Percentiles rank a stretch among this genome's conserved stretches.
Evolutionary conservation across 129 eudicot species (phyloP).

Genomic region (Chrysanthemum lavandulifolium): DNA sequence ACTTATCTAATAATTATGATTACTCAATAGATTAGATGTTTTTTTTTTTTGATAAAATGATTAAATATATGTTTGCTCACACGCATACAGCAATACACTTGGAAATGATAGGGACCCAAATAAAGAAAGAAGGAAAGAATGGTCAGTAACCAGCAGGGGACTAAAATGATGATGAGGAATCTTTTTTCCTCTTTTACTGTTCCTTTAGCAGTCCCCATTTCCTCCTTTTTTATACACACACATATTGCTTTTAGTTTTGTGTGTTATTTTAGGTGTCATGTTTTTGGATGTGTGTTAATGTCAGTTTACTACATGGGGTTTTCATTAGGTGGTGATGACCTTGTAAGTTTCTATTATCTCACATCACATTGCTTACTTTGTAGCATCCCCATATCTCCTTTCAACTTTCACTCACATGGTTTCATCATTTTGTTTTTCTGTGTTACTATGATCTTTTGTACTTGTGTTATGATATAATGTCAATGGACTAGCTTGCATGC

Average conservation of each 20-base stretch:
- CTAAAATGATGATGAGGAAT: constrained; percentile 34
- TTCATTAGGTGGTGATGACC: constrained; percentile 30
- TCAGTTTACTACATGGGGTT: constrained; percentile 40
- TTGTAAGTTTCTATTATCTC: constrained; percentile 20
- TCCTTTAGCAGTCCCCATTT: constrained; percentile 34
- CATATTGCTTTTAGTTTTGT: constrained; percentile 15
- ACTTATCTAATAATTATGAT: too few relatives aligned
- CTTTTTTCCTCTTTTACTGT: constrained; percentile 44
- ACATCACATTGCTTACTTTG: constrained; percentile 11
- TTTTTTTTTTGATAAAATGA: too few relatives aligned
- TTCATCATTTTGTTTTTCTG: constrained; percentile 3
- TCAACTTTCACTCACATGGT: constrained; percentile 14
- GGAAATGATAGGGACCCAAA: constrained; percentile 45
- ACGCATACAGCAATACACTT: constrained; percentile 19
- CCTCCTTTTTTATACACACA: constrained; percentile 11
- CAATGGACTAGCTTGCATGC: too few relatives aligned
- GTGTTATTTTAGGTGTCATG: constrained; percentile 26
- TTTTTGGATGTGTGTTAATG: constrained; percentile 25
- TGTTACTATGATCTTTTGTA: not conserved
- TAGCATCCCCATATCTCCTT: constrained; percentile 11
- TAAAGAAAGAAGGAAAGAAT: constrained; percentile 39
- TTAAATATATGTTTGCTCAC: constrained; percentile 11
- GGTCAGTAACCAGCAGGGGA: constrained; percentile 29
- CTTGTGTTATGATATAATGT: not conserved
- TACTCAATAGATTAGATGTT: too few relatives aligned